These are phyloP conservation scores for Piloderma croceum DNA, from an alignment of 768 basidiomycete genomes.

Conservation along the genomic window DNA sequence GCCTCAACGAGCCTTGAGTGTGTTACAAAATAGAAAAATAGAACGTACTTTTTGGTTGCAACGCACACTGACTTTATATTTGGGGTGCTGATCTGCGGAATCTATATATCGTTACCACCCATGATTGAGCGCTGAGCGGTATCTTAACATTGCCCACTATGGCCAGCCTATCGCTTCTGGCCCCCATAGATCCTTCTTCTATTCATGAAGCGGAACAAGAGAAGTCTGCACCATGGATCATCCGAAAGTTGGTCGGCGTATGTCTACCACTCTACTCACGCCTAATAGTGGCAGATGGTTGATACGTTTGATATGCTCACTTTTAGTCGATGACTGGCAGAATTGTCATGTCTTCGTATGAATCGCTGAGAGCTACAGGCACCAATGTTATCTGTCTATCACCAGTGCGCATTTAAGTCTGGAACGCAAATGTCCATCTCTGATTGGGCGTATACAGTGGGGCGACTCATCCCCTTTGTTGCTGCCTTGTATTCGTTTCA, in stretches of 20 bases:
- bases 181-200: conserved; percentile 42
- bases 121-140: too few species aligned
- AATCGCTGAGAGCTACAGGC: conserved; percentile 54
- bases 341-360: conserved; percentile 60
- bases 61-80: too few species aligned
- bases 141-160: too few species aligned
- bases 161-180: conserved; percentile 33
- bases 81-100: too few species aligned
- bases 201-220: conserved; percentile 38
- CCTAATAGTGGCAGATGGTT: not conserved
- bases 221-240: conserved; percentile 55
- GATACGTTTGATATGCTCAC: conserved; percentile 1
- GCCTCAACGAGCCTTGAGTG: conserved; percentile 35
- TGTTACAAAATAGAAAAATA: too few species aligned
- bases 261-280: conserved; percentile 19
- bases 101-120: too few species aligned
- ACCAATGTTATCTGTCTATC: conserved; percentile 57
- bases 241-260: conserved; percentile 60
- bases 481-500: conserved; percentile 59
- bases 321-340: conserved; percentile 54
- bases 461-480: conserved; percentile 59
- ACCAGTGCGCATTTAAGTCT: conserved; percentile 32
- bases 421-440: not conserved
- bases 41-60: too few species aligned
- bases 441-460: conserved; percentile 35